These are phyloP conservation scores for Xerocomus potaroensis DNA, from an alignment of 768 basidiomycete species.

Conservation along the genomic window DNA sequence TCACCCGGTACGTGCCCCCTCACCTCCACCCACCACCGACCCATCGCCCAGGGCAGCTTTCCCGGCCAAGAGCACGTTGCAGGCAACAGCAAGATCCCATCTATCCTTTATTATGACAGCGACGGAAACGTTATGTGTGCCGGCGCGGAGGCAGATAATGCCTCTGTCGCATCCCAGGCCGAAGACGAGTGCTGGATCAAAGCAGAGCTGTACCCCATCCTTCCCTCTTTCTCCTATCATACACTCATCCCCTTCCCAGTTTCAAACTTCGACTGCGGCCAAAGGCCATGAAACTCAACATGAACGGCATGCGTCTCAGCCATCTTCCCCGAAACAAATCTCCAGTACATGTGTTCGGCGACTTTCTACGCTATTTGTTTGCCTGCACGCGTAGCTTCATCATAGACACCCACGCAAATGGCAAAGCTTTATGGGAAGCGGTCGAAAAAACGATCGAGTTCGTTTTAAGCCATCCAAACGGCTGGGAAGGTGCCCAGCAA, in stretches of 20 bases:
- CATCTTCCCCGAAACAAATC: slow-evolving; percentile 62
- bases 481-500: slow-evolving; percentile 76
- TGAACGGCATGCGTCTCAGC: slow-evolving; percentile 80
- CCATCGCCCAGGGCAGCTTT: slow-evolving; percentile 45
- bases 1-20: slow-evolving; percentile 55
- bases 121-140: slow-evolving; percentile 63
- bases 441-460: slow-evolving; percentile 69
- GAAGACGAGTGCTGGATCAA: slow-evolving; percentile 79
- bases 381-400: slow-evolving; percentile 73
- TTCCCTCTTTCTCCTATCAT: not conserved
- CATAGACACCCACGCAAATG: slow-evolving; percentile 79
- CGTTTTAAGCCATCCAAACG: slow-evolving; percentile 76
- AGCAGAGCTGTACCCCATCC: slow-evolving; percentile 60
- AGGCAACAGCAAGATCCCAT: slow-evolving; percentile 80
- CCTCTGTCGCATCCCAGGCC: slow-evolving; percentile 53
- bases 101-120: slow-evolving; percentile 69
- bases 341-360: slow-evolving; percentile 72
- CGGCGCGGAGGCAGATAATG: slow-evolving; percentile 72
- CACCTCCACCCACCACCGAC: not conserved
- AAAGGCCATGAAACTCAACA: slow-evolving; percentile 71
- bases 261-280: slow-evolving; percentile 81
- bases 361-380: slow-evolving; percentile 73
- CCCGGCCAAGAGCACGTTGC: slow-evolving; percentile 85
- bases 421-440: slow-evolving; percentile 60
- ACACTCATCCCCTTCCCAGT: slow-evolving; percentile 31